phyloP scores from a whole-genome alignment of 345 rosid species.

The Trapa incisa region DNA sequence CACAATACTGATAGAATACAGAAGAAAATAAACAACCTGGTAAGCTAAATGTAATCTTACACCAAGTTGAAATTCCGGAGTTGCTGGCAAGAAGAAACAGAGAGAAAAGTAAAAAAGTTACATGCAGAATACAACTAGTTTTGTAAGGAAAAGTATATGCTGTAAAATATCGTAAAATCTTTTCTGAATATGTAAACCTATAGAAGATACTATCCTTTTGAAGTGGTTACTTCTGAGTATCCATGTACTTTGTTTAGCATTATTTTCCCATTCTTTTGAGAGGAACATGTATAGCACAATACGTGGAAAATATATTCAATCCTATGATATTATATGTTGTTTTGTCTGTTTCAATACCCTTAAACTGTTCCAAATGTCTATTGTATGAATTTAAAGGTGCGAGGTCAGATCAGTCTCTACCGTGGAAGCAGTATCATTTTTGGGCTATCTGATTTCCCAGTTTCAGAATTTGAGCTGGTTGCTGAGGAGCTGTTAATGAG shows the following conservation, averaged over 20 bases:
- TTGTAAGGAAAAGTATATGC: not conserved
- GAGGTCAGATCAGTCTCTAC: slow-evolving; percentile 86
- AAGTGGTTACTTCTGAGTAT: not conserved
- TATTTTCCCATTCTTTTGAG: not conserved
- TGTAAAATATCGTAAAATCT: not conserved
- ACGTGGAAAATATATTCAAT: not conserved
- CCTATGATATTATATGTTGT: not conserved
- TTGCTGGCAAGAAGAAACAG: not conserved
- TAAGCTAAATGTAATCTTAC: not conserved
- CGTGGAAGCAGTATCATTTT: slow-evolving; percentile 78
- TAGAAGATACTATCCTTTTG: not conserved
- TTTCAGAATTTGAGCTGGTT: slow-evolving; percentile 95
- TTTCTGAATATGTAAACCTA: not conserved
- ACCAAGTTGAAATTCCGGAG: not conserved
- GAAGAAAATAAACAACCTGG: not conserved
- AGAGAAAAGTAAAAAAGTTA: not conserved
- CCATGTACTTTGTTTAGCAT: not conserved
- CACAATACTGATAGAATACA: not conserved
- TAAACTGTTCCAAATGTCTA: slow-evolving; percentile 3
- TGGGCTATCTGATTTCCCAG: slow-evolving; percentile 72
- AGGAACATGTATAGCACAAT: not conserved
- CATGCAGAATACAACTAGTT: not conserved
- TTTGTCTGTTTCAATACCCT: not conserved
- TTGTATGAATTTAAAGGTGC: slow-evolving; percentile 40
- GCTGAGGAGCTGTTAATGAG: slow-evolving; percentile 99